A percentile compares a stretch with the other conserved stretches of the same genome.
Conservation (phyloP, 176 grass and related monocot genomes). For the Tillandsia fasciculata region DNA sequence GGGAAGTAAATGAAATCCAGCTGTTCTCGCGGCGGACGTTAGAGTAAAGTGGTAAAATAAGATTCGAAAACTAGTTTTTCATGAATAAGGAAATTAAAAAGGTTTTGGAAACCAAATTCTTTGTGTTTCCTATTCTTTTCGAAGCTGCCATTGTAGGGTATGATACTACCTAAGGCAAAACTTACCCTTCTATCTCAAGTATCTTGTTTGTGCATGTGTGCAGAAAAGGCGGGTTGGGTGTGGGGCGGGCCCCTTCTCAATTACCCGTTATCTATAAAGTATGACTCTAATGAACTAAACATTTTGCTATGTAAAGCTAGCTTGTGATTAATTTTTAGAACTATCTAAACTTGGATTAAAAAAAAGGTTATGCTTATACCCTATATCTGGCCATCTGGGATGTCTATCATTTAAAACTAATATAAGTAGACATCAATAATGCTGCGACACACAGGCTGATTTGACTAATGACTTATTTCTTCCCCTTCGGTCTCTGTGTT, state of each 20-base stretch:
- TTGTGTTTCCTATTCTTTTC: not conserved
- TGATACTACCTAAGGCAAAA: no score
- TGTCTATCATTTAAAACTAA: not conserved
- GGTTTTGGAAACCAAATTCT: not conserved
- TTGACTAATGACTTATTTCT: not conserved
- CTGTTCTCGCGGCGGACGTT: not conserved
- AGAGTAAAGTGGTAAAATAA: not conserved
- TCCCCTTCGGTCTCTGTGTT: not conserved
- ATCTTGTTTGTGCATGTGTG: no score
- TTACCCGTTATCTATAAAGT: no score
- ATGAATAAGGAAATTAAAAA: not conserved
- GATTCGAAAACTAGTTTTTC: not conserved
- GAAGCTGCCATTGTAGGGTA: no score
- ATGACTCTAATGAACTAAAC: no score
- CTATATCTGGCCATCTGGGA: not conserved
- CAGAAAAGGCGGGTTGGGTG: no score
- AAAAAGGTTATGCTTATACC: not conserved
- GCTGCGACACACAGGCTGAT: not conserved
- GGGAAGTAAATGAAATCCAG: not conserved
- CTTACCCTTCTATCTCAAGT: no score
- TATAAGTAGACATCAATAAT: not conserved
- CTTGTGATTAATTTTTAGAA: not conserved
- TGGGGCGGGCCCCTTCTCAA: no score
- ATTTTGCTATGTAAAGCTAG: not conserved
- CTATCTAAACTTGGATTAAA: not conserved